Evolutionary conservation across 768 basidiomycete genomes (phyloP), one percentile per base, ranked within the genome.

Genomic region (Mycena latifolia): DNA sequence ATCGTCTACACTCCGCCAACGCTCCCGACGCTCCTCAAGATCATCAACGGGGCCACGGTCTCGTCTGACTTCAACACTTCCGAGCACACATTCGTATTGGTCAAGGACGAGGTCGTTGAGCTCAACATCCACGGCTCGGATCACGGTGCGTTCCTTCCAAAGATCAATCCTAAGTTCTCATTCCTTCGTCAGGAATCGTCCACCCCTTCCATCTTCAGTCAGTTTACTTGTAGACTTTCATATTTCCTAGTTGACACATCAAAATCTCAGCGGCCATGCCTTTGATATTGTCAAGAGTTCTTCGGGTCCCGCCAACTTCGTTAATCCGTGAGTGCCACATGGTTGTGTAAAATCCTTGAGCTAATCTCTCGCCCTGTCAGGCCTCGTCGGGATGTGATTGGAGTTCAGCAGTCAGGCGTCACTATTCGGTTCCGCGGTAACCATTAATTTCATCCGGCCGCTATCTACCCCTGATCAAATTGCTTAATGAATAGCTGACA

Each of bases 371-470:
- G 5, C 43, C 22, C 43, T 12, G 5, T 46, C 15, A 65, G 64
- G 14, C 73, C 74, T n/a, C 73, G 72, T 20, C 74, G 74, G 20
- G 74, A 75, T 48, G 74, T 75, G 11, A 60, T 72, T 27, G 70
- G 51, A n/a, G 73, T 72, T 29, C 51, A 54, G 35, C 20, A 51
- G 31, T 45, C 43, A 6, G 51, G 64, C 5, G 61, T 63, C 4
- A 29, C 47, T 18, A 69, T 63, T 24, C 55, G 54, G 5, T 62
- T 69, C 67, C 43, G 47, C 5, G 52, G 57, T 59, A 33, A 41
- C 43, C 18, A 50, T 29, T 14, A 5, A 18, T 35, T 61, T 2
- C 10, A 48, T 29, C 24, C 20, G n/a, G 24, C n/a, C 6, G 24
- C 27, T 14, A 10, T 22, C 25, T 37, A 15, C 29, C 6, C 15